A percentile compares a stretch with the other conserved stretches of the same genome.
Evolutionary conservation across 2,329 filamentous ascomycete genomes (phyloP).

Genomic region (Kalmusia sp.): DNA sequence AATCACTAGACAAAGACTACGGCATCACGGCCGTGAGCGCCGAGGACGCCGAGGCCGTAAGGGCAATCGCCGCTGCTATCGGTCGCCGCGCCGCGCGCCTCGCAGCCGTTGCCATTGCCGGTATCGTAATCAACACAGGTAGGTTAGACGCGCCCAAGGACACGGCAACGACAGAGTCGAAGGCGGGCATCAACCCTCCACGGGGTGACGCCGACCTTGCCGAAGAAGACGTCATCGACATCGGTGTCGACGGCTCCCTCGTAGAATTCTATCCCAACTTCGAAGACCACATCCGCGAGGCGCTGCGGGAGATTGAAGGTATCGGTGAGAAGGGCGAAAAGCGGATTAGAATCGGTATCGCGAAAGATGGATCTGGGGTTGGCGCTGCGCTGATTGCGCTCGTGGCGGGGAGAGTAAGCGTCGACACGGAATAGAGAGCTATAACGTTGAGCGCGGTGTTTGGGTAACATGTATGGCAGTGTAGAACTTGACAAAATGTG

Average conservation of each 20-base stretch:
- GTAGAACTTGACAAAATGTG: not conserved
- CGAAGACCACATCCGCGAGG: constrained; percentile 85
- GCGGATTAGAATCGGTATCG: constrained; percentile 91
- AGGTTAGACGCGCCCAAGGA: constrained; percentile 59
- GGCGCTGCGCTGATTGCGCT: constrained; percentile 94
- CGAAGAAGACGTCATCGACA: constrained; percentile 78
- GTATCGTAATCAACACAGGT: constrained; percentile 81
- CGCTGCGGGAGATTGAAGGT: constrained; percentile 75
- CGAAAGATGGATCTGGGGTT: constrained; percentile 95
- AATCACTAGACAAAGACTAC: constrained; percentile 78
- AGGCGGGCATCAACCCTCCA: constrained; percentile 40
- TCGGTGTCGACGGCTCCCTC: constrained; percentile 92
- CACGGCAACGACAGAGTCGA: constrained; percentile 47
- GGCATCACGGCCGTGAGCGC: constrained; percentile 77
- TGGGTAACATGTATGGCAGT: not conserved
- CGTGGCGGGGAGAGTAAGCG: constrained; percentile 69
- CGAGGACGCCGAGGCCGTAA: constrained; percentile 89
- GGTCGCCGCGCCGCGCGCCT: constrained; percentile 88
- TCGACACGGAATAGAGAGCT: constrained; percentile 6
- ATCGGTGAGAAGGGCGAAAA: constrained; percentile 82
- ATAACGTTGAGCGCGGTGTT: not conserved
- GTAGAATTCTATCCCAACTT: constrained; percentile 97
- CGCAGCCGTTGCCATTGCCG: constrained; percentile 85
- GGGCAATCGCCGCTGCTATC: constrained; percentile 80
- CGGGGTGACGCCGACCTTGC: constrained; percentile 44